Base-by-base conservation (phyloP, 169 alveolate species). In the Eimeria praecox region DNA sequence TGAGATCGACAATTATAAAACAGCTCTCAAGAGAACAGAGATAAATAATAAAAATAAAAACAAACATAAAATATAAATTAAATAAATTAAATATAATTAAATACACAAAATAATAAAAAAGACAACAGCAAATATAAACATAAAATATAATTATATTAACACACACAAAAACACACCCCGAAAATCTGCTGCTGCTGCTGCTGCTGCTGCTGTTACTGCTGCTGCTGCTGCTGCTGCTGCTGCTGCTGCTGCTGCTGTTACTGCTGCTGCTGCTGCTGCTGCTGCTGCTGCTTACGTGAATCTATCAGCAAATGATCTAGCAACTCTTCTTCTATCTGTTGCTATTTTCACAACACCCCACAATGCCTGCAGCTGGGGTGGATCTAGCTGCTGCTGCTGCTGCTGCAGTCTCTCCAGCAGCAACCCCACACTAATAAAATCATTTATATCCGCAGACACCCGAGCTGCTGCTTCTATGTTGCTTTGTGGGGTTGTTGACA, bases 341-440 rank as follows among this genome's bases (percentile, higher is more conserved):
- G 42, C 80, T 9, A 9, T 22, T 22, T n/a, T 69, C 27, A 69
- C 35, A n/a, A 69, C 35, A 24, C 16, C 80, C 80, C 80, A 69
- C 42, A 69, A 16, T 9, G 80, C 80, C 80, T 69, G 80, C 80
- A 14, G 80, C 80, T 69, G 80, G 42, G 12, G 35, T 35, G 80
- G 42, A 22, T 69, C 80, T 9, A 69, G 80, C 80, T 69, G 80
- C 35, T 69, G 80, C 80, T 14, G 27, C 80, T 69, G 80, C 35
- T 22, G 80, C 27, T 24, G 80, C 80, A 69, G 35, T 9, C 12
- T 24, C 80, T 69, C 80, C 35, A 69, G 80, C 42, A 69, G 80
- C 80, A 22, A 56, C 66, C 66, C 66, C 66, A 56, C 66, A 56
- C 20, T 14, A 56, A 56, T 20, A 20, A 56, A 56, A 20, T 56